Evolutionary conservation across 1,139 yeast genomes (phyloP), one percentile per base, ranked within the genome.

Genomic region (Saccharomyces hybrid): DNA sequence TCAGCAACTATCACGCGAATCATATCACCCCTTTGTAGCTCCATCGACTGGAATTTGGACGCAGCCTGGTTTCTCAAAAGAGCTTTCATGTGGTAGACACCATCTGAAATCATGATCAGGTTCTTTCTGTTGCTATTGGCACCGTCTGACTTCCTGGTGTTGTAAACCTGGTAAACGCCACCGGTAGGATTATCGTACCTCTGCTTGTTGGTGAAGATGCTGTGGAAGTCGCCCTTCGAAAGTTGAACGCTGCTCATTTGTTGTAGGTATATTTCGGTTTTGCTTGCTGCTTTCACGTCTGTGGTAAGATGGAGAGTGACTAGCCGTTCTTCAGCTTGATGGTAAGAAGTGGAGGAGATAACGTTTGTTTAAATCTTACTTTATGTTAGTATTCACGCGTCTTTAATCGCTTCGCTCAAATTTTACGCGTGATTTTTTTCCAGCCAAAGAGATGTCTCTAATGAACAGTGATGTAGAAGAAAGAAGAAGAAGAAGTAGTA

Each of bases 1-100:
- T 69, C 72, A 8, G 66, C 70, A 34, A 59, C 61, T 42, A 63
- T 52, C 14, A 68, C 66, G 41, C 63, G 63, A 49, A 69, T 65
- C 25, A 72, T 63, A 54, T 73, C 76, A 23, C 74, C 72, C 55
- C 71, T 71, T 71, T 76, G 71, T 63, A 83, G 57, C 13, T 80
- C 78, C 59, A 78, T 71, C 49, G 74, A 68, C 57, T 77, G 79
- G 55, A 82, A 77, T 60, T 78, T 76, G 4, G 77, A 73, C 53
- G 80, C 79, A 59, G 82, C 78, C 47, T 75, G 76, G 52, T 84
- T 84, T 63, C 84, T 84, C 61, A 85, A 76, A 52, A 86, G 78
- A 1, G 87, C 88, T 63, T 86, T 88, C 56, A 83, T 75, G 47
- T 78, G 75, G 67, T 77, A 82, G 20, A 71, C 72, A 27, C 93